Conservation (phyloP, 2,329 filamentous ascomycete species). For the Raffaelea albimanens region DNA sequence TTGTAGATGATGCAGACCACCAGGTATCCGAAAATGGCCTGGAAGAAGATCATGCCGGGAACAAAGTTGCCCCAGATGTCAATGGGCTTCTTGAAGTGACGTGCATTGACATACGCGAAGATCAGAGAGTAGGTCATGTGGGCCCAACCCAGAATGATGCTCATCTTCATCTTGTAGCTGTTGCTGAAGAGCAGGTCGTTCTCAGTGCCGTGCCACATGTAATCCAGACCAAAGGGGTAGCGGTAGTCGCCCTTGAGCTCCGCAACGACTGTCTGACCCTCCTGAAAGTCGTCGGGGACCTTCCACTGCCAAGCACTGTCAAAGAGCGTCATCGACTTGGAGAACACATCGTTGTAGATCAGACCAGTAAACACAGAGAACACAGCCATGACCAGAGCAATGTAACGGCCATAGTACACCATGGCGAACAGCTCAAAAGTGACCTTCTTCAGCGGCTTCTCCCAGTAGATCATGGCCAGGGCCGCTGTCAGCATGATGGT, state of each 20-base stretch:
- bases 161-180: slow-evolving; percentile 99
- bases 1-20: slow-evolving; percentile 94
- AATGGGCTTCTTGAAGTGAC: slow-evolving; percentile 87
- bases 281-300: slow-evolving; percentile 56
- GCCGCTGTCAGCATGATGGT: slow-evolving; percentile 79
- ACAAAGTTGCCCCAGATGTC: slow-evolving; percentile 98
- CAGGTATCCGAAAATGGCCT: slow-evolving; percentile 95
- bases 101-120: slow-evolving; percentile 85
- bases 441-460: slow-evolving; percentile 87
- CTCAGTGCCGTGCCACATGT: slow-evolving; percentile 92
- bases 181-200: slow-evolving; percentile 94
- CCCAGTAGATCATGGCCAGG: slow-evolving; percentile 90
- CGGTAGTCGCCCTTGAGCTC: slow-evolving; percentile 63
- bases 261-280: slow-evolving; percentile 52
- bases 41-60: slow-evolving; percentile 99
- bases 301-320: slow-evolving; percentile 80
- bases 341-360: slow-evolving; percentile 97
- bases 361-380: slow-evolving; percentile 97
- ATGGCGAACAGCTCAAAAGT: slow-evolving; percentile 90
- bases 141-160: slow-evolving; percentile 91
- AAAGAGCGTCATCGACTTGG: slow-evolving; percentile 83
- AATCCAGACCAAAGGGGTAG: slow-evolving; percentile 93
- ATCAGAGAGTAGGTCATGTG: slow-evolving; percentile 99
- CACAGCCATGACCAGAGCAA: slow-evolving; percentile 94
- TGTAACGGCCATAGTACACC: slow-evolving; percentile 98